Conservation (phyloP, 179 eudicot species). For the Corrigiola litoralis region DNA sequence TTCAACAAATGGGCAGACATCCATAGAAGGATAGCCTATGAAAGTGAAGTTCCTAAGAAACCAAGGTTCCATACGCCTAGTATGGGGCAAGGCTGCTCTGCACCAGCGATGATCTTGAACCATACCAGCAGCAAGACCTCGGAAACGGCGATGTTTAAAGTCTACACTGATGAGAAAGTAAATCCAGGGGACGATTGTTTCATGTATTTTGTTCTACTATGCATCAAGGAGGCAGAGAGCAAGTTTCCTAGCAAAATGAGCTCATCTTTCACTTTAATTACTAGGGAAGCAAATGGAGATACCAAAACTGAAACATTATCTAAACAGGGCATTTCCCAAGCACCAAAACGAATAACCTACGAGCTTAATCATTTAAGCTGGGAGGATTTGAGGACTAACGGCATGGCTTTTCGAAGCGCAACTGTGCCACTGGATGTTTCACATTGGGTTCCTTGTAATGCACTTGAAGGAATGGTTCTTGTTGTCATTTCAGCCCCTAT, state of each 20-base stretch:
- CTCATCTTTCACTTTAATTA: conserved; percentile 18
- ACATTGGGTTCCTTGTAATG: conserved; percentile 33
- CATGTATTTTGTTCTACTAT: conserved; percentile 22
- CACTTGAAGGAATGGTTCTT: conserved; percentile 31
- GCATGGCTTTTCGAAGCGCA: conserved; percentile 27
- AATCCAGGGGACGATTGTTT: background rate
- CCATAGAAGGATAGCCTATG: conserved; percentile 25
- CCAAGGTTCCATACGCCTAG: conserved; percentile 32
- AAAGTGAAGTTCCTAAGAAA: conserved; percentile 9
- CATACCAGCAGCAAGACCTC: background rate
- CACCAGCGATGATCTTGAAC: background rate
- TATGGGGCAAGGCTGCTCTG: background rate
- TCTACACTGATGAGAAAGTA: background rate
- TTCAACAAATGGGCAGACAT: conserved; percentile 41
- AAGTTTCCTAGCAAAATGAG: conserved; percentile 22
- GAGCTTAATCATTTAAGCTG: conserved; percentile 17
- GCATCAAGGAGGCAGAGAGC: conserved; percentile 38
- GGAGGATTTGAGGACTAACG: conserved; percentile 37
- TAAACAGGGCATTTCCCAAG: conserved; percentile 8
- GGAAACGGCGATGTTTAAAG: conserved; percentile 27
- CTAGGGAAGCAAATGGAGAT: conserved; percentile 22
- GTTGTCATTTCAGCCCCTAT: conserved; percentile 24
- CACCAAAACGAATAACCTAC: background rate
- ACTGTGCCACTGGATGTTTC: conserved; percentile 34
- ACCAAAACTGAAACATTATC: conserved; percentile 14